Conservation (phyloP, 1,139 yeast species). For the Diutina pseudorugosa region DNA sequence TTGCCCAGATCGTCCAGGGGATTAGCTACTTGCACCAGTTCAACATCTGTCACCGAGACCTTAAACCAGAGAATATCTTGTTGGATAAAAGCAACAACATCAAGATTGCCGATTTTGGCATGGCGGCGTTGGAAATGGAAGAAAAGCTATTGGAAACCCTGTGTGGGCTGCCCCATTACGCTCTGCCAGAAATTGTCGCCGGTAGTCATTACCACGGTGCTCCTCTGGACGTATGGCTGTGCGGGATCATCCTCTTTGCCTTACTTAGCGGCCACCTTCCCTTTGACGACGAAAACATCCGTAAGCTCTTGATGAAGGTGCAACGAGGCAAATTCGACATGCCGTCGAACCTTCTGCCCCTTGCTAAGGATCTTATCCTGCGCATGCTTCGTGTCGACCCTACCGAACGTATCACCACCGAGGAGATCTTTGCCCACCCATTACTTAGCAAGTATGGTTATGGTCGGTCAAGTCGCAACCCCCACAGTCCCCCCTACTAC, state of each 20-base stretch:
- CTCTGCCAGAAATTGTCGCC: slow-evolving; percentile 94
- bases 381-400: slow-evolving; percentile 81
- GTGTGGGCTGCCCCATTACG: slow-evolving; percentile 98
- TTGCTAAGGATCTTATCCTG: slow-evolving; percentile 78
- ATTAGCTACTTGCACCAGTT: slow-evolving; percentile 88
- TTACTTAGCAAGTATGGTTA: slow-evolving; percentile 62
- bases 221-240: slow-evolving; percentile 97
- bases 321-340: slow-evolving; percentile 80
- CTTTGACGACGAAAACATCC: slow-evolving; percentile 90
- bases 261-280: slow-evolving; percentile 90
- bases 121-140: slow-evolving; percentile 95
- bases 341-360: slow-evolving; percentile 68
- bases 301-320: slow-evolving; percentile 75
- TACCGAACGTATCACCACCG: slow-evolving; percentile 59
- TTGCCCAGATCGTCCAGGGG: slow-evolving; percentile 86
- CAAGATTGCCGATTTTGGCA: slow-evolving; percentile 96
- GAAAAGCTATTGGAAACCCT: slow-evolving; percentile 83
- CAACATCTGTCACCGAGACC: slow-evolving; percentile 89
- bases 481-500: slow-evolving; percentile 11
- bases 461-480: slow-evolving; percentile 4
- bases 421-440: slow-evolving; percentile 67
- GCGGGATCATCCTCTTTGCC: slow-evolving; percentile 92
- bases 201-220: slow-evolving; percentile 94
- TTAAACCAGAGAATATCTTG: slow-evolving; percentile 87
- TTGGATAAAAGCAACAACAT: slow-evolving; percentile 80